Base-by-base conservation (phyloP, 306 rosid genomes). In the Abrus precatorius region DNA sequence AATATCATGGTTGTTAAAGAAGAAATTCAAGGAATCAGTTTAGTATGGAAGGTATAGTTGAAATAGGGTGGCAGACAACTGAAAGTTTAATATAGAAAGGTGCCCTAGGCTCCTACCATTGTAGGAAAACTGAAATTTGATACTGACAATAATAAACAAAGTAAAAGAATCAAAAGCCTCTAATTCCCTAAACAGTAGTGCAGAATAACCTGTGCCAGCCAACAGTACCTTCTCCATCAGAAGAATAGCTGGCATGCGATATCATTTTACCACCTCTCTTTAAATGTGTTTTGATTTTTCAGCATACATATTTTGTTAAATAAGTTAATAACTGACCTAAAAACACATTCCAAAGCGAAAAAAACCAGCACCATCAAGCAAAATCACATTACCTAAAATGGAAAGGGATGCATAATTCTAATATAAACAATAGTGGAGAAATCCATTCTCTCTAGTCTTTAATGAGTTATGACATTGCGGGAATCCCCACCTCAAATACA, bases 181-280 rank as follows among this genome's bases (percentile, higher is more conserved):
- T 12, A 36, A 82, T 54, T 73, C 49, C 53, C n/a, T 53, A 28
- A 33, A 27, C 38, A 72, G 64, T 57, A 50, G 44, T 33, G 36
- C 52, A 59, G 52, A 72, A 78, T 74, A 78, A 69, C n/a, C 29
- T 44, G 78, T 43, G 69, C 32, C 72, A 73, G 71, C 32, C 44
- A 34, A 28, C 52, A 69, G 75, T 59, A 67, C 14, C 47, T 45
- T 54, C 70, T 45, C 75, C 60, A 78, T 40, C 38, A 47, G 10
- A 74, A 49, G 67, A 85, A 74, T 78, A 82, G 3, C 9, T 9
- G 9, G 66, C 78, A 72, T 10, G 57, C 57, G 9, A 12, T 59
- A 73, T 68, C 75, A 10, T 45, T 60, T 53, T 36, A 77, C 9
- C 78, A 13, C 40, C 52, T 67, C 36, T 32, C 32, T 74, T 53